Conservation (phyloP, 176 grass and related monocot species). For the Alloteropsis semialata region DNA sequence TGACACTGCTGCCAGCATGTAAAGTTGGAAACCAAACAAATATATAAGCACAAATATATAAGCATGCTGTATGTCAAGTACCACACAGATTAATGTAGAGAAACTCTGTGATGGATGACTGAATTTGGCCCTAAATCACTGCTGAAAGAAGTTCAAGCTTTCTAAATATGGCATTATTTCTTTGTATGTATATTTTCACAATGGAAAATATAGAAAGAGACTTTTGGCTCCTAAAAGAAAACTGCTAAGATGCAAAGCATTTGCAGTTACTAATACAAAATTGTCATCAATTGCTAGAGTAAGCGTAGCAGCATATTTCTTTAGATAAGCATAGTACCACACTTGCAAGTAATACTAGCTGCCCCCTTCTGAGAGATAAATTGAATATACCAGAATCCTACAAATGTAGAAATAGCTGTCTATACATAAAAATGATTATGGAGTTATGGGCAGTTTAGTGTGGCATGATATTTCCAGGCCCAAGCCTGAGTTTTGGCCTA, state of each 20-base stretch:
- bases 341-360: background rate
- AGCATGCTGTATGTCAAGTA: background rate
- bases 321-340: background rate
- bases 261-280: background rate
- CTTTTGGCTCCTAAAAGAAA: background rate
- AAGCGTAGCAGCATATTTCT: background rate
- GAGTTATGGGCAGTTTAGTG: background rate
- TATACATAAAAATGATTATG: background rate
- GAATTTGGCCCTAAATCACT: background rate
- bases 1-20: background rate
- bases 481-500: background rate
- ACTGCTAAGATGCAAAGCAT: background rate
- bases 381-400: background rate
- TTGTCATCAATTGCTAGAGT: background rate
- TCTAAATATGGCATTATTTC: background rate
- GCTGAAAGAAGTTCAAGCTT: background rate
- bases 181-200: background rate
- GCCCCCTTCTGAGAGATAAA: background rate
- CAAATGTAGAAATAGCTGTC: background rate
- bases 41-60: too few species aligned
- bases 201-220: background rate
- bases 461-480: background rate
- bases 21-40: constrained; percentile 4
- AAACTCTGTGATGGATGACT: background rate
- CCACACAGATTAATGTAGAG: background rate